A percentile compares a stretch with the other conserved stretches of the same genome.
phyloP scores from a whole-genome alignment of 2,329 filamentous ascomycete genomes.

The Dactylonectria macrodidyma region DNA sequence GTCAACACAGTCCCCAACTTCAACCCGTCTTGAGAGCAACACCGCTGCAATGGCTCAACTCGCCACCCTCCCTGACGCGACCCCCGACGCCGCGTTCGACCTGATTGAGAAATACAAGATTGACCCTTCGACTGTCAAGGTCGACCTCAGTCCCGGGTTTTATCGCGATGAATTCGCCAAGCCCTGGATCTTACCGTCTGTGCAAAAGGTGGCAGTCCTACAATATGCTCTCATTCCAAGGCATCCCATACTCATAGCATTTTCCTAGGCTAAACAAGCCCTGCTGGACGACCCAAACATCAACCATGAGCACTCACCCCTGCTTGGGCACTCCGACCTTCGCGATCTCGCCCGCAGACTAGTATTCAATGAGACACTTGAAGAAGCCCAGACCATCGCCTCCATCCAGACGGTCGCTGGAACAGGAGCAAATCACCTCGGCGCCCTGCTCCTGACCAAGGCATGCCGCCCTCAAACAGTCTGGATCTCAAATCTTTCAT shows the following conservation, averaged over 20 bases:
- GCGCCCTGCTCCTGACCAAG: slow-evolving; percentile 45
- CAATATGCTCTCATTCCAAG: slow-evolving; percentile 66
- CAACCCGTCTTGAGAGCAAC: too few species aligned
- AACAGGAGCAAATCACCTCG: slow-evolving; percentile 54
- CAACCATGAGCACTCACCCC: slow-evolving; percentile 70
- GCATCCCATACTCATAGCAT: not conserved
- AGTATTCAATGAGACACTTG: slow-evolving; percentile 42
- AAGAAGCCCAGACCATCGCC: slow-evolving; percentile 28
- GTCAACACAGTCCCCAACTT: too few species aligned
- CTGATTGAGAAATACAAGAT: too few species aligned
- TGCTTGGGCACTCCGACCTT: too few species aligned
- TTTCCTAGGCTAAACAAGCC: slow-evolving; percentile 81
- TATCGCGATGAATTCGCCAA: slow-evolving; percentile 92
- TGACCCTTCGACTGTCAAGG: slow-evolving; percentile 44
- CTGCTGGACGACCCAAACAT: slow-evolving; percentile 87
- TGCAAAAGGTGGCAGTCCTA: slow-evolving; percentile 71
- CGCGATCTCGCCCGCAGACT: slow-evolving; percentile 27
- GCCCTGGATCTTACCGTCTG: slow-evolving; percentile 89
- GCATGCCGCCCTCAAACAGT: slow-evolving; percentile 43
- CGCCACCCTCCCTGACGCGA: too few species aligned
- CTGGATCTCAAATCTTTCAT: slow-evolving; percentile 47
- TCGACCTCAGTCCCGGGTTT: slow-evolving; percentile 71
- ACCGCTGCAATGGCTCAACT: too few species aligned
- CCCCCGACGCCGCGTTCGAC: too few species aligned
- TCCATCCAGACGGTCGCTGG: slow-evolving; percentile 55